Percentiles rank a stretch among this genome's conserved stretches.
Conservation (phyloP, 2,329 filamentous ascomycete species). For the Chalaropsis ovoidea region DNA sequence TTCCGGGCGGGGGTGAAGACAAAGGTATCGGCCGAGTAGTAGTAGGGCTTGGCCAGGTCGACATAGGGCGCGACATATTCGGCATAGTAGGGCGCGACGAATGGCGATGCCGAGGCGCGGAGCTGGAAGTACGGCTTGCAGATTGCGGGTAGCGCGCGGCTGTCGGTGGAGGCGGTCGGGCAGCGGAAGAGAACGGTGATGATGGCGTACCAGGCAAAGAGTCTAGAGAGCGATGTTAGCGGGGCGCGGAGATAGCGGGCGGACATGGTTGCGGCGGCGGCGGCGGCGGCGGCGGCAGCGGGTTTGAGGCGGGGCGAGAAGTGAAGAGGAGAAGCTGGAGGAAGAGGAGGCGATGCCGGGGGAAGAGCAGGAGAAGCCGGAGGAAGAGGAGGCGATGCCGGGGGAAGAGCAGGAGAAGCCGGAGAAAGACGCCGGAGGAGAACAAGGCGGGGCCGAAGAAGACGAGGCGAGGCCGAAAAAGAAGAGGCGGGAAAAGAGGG, state of each 20-base stretch:
- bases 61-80: constrained; percentile 76
- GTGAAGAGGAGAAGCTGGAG: not conserved
- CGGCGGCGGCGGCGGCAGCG: not conserved
- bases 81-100: constrained; percentile 76
- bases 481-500: too few species aligned
- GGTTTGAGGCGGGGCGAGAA: not conserved
- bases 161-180: constrained; percentile 58
- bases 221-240: constrained; percentile 37
- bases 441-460: not conserved
- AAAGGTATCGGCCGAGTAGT: constrained; percentile 48
- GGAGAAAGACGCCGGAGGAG: not conserved
- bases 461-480: too few species aligned
- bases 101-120: constrained; percentile 55
- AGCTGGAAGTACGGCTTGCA: constrained; percentile 73
- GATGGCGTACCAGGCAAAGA: constrained; percentile 78
- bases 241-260: not conserved
- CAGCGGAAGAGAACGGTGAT: constrained; percentile 74
- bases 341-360: not conserved
- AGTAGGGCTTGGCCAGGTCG: constrained; percentile 66
- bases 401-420: not conserved
- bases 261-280: not conserved
- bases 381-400: too few species aligned
- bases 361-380: not conserved
- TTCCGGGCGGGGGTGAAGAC: constrained; percentile 59
- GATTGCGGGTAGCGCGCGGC: constrained; percentile 59